These are phyloP conservation scores for Furcasterigmium furcatum DNA, from an alignment of 2,329 filamentous ascomycete genomes.

Conservation along the genomic window DNA sequence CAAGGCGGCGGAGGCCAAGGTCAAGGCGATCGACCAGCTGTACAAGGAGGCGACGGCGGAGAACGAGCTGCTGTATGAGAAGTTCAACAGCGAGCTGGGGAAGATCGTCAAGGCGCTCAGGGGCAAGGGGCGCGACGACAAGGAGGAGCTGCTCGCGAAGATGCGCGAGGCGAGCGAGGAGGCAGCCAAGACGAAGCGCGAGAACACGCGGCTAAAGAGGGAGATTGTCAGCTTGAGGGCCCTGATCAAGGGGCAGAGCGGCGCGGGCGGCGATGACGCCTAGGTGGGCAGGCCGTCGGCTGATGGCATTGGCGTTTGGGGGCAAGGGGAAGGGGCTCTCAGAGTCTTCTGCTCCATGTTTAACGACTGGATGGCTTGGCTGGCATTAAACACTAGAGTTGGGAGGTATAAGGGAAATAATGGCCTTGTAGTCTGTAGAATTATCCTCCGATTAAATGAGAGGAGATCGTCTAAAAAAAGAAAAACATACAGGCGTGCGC, in stretches of 20 bases:
- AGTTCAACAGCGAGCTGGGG: constrained; percentile 86
- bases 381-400: too few relatives aligned
- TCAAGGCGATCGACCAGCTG: constrained; percentile 79
- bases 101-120: constrained; percentile 76
- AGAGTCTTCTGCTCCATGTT: not conserved
- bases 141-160: constrained; percentile 70
- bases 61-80: constrained; percentile 88
- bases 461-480: too few relatives aligned
- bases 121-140: constrained; percentile 70
- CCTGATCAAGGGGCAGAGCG: constrained; percentile 48
- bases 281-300: constrained; percentile 1
- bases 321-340: not conserved
- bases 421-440: too few relatives aligned
- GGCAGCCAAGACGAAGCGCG: constrained; percentile 72
- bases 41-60: constrained; percentile 86
- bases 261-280: constrained; percentile 43
- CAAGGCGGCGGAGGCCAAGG: constrained; percentile 72
- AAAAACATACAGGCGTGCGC: too few relatives aligned
- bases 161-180: constrained; percentile 77
- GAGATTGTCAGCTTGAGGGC: constrained; percentile 72
- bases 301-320: not conserved
- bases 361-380: not conserved
- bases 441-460: too few relatives aligned
- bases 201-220: constrained; percentile 78
- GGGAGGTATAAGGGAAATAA: too few relatives aligned